Percentiles rank a stretch among this genome's conserved stretches.
Evolutionary conservation across 306 rosid genomes (phyloP).

Genomic region (Begonia loranthoides): DNA sequence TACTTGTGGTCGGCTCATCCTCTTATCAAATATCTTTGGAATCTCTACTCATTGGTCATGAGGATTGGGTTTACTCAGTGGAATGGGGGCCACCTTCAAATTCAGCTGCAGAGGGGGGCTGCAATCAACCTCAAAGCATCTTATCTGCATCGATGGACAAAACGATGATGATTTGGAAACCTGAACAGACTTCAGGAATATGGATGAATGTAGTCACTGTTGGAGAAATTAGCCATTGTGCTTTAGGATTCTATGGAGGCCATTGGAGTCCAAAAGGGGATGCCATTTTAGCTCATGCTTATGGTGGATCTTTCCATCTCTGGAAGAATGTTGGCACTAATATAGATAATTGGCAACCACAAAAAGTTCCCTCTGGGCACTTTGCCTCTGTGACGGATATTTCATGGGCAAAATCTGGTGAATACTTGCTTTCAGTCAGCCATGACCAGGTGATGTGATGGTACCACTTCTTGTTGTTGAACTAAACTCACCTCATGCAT

Average conservation of each 20-base stretch:
- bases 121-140: slow-evolving; percentile 69
- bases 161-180: slow-evolving; percentile 99
- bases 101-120: slow-evolving; percentile 28
- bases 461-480: no score
- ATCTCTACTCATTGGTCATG: slow-evolving; percentile 90
- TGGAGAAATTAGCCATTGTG: slow-evolving; percentile 93
- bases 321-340: slow-evolving; percentile 68
- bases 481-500: no score
- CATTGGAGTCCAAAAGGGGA: slow-evolving; percentile 84
- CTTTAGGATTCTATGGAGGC: slow-evolving; percentile 93
- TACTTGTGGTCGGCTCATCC: slow-evolving; percentile 51
- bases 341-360: slow-evolving; percentile 68
- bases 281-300: slow-evolving; percentile 89
- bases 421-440: slow-evolving; percentile 71
- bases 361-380: slow-evolving; percentile 96
- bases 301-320: slow-evolving; percentile 95
- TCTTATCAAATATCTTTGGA: slow-evolving; percentile 80
- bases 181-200: slow-evolving; percentile 79
- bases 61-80: slow-evolving; percentile 97
- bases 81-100: slow-evolving; percentile 75
- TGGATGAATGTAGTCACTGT: slow-evolving; percentile 99
- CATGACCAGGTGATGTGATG: slow-evolving; percentile 75
- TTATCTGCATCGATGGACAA: slow-evolving; percentile 99
- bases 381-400: slow-evolving; percentile 76
- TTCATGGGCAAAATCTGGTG: slow-evolving; percentile 73